Base-by-base conservation (phyloP, 306 rosid species). In the Oemleria cerasiformis region DNA sequence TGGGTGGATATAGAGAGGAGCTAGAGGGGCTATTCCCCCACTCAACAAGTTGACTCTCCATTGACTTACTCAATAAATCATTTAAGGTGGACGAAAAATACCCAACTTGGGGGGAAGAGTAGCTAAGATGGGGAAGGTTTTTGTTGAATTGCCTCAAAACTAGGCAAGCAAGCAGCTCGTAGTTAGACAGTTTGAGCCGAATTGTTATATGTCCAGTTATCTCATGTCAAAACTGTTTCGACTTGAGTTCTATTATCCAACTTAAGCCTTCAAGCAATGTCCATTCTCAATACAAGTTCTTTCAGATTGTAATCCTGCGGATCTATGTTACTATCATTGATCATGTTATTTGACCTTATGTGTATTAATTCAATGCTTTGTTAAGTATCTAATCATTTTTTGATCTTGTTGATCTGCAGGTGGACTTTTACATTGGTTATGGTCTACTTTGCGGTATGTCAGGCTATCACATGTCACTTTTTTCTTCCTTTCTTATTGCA, bases 351-450 rank as follows among this genome's bases (percentile, higher is more conserved):
- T 56, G 50, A 49, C 42, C 25, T 57, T 53, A 53, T 47, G 8
- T 41, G 15, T 68, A 43, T 73, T 65, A 20, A 38, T 51, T 73
- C 61, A 20, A 38, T 51, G 57, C 60, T 55, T 64, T 38, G 23
- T 34, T 19, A 48, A 44, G 69, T 25, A 81, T 70, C 40, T 51
- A 16, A 68, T 50, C 43, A 50, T 64, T 59, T 34, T 17, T 55
- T 14, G 58, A 10, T 66, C 21, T 43, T 43, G 47, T 58, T 61
- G 68, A 70, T 70, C 79, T 82, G 80, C 89, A 91, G 97, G 85
- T 91, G 97, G 97, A 88, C 97, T 73, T 88, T 85, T 84, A 59
- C 89, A 9, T 77, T 91, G 75, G 91, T 91, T 50, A 82, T 82
- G 74, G 47, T 87, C 76, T 91, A 91, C 58, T 91, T 91, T 79